Evolutionary conservation across 2,329 filamentous ascomycete species (phyloP).

Genomic region (Botryotinia calthae): DNA sequence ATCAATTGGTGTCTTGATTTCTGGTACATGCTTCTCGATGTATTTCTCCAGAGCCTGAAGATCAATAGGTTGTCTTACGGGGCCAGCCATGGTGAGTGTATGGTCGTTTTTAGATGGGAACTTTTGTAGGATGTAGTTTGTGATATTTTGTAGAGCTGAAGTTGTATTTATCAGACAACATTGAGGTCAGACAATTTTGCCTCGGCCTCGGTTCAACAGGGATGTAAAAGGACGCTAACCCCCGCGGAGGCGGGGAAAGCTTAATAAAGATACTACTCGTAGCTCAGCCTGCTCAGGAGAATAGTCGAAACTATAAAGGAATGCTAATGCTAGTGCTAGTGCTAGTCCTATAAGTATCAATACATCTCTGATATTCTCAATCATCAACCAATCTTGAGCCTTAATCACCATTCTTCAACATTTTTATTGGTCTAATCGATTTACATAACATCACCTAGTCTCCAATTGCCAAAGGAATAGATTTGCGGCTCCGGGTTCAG

Average conservation of each 20-base stretch:
- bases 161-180: slow-evolving; percentile 2
- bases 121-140: neutral
- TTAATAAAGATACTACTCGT: neutral
- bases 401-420: neutral
- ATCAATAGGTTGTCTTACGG: slow-evolving; percentile 88
- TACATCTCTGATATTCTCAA: neutral
- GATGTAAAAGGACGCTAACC: slow-evolving; percentile 8
- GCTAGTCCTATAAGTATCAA: neutral
- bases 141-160: neutral
- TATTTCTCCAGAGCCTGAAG: slow-evolving; percentile 75
- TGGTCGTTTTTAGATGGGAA: neutral
- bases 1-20: slow-evolving; percentile 78
- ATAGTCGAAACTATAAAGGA: neutral
- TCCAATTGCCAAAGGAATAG: no score
- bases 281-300: neutral
- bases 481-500: neutral
- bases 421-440: neutral
- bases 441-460: neutral
- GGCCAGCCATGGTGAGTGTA: slow-evolving; percentile 68
- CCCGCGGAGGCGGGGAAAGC: slow-evolving; percentile 7
- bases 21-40: slow-evolving; percentile 72
- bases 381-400: neutral
- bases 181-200: slow-evolving; percentile 9
- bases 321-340: neutral
- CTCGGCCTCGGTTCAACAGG: slow-evolving; percentile 20